Percentiles rank a stretch among this genome's conserved stretches.
Conservation (phyloP, 1,284 basidiomycete species). For the Cerioporus squamosus region DNA sequence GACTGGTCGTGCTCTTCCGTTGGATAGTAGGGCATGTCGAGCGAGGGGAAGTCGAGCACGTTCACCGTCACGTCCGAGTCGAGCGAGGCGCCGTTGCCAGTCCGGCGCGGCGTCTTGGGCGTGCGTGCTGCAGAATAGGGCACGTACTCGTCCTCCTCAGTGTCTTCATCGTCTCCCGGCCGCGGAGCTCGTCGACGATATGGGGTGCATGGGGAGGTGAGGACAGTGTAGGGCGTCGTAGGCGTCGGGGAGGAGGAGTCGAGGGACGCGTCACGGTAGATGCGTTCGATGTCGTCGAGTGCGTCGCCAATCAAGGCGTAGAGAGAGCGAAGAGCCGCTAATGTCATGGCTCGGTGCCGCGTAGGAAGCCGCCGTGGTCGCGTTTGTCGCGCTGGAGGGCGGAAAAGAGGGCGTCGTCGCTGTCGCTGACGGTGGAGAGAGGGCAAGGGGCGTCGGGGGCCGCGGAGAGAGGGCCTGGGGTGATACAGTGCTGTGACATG, state of each 20-base stretch:
- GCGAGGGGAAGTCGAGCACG: slow-evolving; percentile 61
- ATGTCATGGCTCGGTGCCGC: slow-evolving; percentile 45
- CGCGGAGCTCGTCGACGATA: slow-evolving; percentile 6
- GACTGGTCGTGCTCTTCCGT: slow-evolving; percentile 33
- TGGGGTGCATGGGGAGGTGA: slow-evolving; percentile 20
- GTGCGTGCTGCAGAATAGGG: slow-evolving; percentile 2
- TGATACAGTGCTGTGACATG: slow-evolving; percentile 4
- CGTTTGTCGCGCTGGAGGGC: background rate
- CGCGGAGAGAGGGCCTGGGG: background rate
- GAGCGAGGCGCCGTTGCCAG: slow-evolving; percentile 2
- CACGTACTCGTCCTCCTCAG: slow-evolving; percentile 1
- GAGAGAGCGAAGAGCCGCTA: slow-evolving; percentile 63
- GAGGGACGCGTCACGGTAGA: slow-evolving; percentile 46
- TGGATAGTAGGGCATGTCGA: slow-evolving; percentile 53
- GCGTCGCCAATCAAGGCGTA: slow-evolving; percentile 70
- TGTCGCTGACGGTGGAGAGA: slow-evolving; percentile 1
- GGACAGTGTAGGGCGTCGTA: slow-evolving; percentile 24
- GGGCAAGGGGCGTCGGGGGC: background rate
- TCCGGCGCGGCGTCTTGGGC: slow-evolving; percentile 19
- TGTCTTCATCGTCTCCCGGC: slow-evolving; percentile 1
- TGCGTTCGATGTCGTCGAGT: slow-evolving; percentile 66
- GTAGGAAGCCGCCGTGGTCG: background rate
- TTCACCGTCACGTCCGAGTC: slow-evolving; percentile 7
- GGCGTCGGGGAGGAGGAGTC: slow-evolving; percentile 32
- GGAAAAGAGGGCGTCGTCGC: background rate